phyloP scores from a whole-genome alignment of 139 green algal genomes.

The Closterium sp. region DNA sequence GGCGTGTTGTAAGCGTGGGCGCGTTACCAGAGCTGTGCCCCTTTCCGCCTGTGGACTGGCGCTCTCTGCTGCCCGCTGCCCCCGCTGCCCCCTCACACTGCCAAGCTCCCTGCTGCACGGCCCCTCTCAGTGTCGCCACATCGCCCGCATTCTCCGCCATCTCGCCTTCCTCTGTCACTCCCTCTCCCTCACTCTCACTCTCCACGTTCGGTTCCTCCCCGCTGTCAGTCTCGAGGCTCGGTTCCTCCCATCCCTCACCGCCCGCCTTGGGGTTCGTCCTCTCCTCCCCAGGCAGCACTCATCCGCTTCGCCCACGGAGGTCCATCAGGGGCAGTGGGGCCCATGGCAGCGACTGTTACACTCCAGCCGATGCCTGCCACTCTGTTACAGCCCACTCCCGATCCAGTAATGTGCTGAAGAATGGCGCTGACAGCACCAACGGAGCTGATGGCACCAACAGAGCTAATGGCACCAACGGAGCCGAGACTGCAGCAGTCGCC shows the following conservation, averaged over 20 bases:
- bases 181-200: not conserved
- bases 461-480: no score
- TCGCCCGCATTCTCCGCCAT: not conserved
- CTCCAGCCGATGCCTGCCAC: not conserved
- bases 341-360: not conserved
- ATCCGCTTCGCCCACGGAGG: not conserved
- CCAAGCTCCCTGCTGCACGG: not conserved
- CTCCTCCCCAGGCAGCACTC: not conserved
- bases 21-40: not conserved
- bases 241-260: no score
- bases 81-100: not conserved
- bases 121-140: not conserved
- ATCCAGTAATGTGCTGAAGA: not conserved
- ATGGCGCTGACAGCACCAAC: not conserved
- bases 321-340: not conserved
- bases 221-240: no score
- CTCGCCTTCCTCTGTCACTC: not conserved
- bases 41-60: not conserved
- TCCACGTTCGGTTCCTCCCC: no score
- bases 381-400: not conserved
- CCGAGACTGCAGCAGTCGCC: no score
- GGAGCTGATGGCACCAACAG: not conserved
- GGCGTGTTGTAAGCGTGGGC: not conserved
- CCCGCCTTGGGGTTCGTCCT: not conserved
- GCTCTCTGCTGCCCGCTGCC: not conserved